Conservation (phyloP, 176 grass and related monocot genomes). For the Leersia perrieri region DNA sequence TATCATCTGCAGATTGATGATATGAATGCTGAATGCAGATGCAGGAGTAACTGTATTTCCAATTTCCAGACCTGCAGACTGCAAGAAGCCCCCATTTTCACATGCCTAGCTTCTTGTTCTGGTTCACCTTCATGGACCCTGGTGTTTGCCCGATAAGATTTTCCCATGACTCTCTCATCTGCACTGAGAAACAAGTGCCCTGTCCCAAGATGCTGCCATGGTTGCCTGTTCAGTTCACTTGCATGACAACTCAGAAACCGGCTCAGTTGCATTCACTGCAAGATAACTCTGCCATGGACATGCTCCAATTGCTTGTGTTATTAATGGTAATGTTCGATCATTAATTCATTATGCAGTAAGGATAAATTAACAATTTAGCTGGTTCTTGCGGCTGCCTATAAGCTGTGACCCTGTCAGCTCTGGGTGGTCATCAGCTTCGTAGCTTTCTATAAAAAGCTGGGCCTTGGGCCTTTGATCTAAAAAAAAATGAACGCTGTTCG, state of each 20-base stretch:
- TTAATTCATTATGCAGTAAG: background rate
- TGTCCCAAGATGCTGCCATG: background rate
- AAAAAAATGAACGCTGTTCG: background rate
- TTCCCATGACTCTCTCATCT: background rate
- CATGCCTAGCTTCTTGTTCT: constrained; percentile 15
- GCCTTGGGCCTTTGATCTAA: no score
- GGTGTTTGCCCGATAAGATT: constrained; percentile 15
- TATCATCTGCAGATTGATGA: background rate
- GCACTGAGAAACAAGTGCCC: background rate
- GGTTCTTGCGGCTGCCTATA: background rate
- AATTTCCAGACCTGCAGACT: constrained; percentile 2
- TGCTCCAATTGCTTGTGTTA: background rate
- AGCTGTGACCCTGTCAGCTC: background rate
- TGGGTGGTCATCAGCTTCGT: background rate
- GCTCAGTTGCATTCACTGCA: constrained; percentile 25
- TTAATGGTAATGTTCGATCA: background rate
- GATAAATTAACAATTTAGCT: background rate
- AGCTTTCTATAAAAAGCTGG: no score
- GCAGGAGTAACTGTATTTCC: background rate
- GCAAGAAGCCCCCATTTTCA: constrained; percentile 29
- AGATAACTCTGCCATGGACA: background rate
- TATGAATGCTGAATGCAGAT: background rate
- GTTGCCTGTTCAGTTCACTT: background rate
- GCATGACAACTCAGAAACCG: background rate
- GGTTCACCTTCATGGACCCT: background rate